Evolutionary conservation across 768 basidiomycete genomes (phyloP), one percentile per base, ranked within the genome.

Genomic region (Boletus sp.): DNA sequence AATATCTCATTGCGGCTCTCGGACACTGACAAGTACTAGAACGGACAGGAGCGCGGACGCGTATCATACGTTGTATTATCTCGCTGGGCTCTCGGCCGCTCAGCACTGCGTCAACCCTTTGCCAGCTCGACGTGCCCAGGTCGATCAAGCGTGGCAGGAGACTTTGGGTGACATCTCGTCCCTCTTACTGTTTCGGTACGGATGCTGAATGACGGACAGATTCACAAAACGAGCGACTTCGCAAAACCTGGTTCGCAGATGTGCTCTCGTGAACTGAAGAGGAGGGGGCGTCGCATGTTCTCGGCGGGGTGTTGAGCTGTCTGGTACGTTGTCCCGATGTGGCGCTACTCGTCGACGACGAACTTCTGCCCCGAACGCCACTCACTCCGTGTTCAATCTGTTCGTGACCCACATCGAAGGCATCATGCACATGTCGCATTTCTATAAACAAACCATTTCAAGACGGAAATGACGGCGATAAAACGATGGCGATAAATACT

Each of bases 61-160:
- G 39, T 99, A 99, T 69, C 97, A 99, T 67, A 97, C 96, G 0
- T 74, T 92, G 36, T 98, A 96, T 72, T 95, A 3, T 24, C 24
- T 24, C 24, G 24, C 24, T 24, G 24, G 24, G 24, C 24, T 24
- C 24, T 24, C 24, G 24, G 24, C 3, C 24, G 24, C 24, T 24
- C 24, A 24, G 24, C 24, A 24, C 24, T 24, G 24, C 24, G 24
- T 24, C 24, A 24, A 24, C 24, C 24, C 24, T 24, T 3, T 24
- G 24, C 24, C 24, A 24, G 24, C 24, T 24, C 24, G 24, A 24
- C 24, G 24, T 24, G 24, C 24, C 1, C 24, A 24, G 24, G 24
- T 24, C 24, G 24, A 24, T 3, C 24, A 24, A 24, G 24, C 24
- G 24, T 24, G 24, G 24, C 24, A 24, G 24, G 24, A 24, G 24